Percentiles rank a stretch among this genome's conserved stretches.
Conservation (phyloP, 257 asterid genomes). For the Nicotiana otophora region DNA sequence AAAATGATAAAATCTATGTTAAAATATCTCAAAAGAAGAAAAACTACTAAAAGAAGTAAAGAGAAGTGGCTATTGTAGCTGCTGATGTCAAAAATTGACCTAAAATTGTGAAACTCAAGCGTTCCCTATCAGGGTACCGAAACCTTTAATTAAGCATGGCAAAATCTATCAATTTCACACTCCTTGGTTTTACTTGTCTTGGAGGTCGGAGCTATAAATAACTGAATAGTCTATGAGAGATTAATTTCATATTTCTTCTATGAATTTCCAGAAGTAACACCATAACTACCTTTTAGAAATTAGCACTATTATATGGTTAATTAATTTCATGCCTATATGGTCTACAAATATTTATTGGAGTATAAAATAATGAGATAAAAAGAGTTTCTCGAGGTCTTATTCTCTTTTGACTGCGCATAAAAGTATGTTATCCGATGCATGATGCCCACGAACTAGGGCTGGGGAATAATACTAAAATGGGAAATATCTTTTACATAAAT, state of each 20-base stretch:
- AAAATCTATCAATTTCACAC: too few relatives aligned
- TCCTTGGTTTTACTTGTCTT: too few relatives aligned
- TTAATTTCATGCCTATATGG: neutral
- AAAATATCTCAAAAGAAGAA: too few relatives aligned
- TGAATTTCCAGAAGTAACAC: neutral
- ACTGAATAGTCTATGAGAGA: neutral
- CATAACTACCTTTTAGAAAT: neutral
- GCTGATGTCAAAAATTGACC: too few relatives aligned
- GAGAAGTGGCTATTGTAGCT: too few relatives aligned
- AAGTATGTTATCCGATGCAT: neutral
- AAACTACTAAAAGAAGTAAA: too few relatives aligned
- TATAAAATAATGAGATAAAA: neutral
- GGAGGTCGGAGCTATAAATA: too few relatives aligned
- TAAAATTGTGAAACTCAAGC: too few relatives aligned
- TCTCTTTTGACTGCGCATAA: neutral
- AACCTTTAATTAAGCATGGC: too few relatives aligned
- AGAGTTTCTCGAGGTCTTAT: neutral
- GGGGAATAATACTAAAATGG: neutral
- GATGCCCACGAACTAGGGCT: neutral
- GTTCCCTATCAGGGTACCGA: too few relatives aligned
- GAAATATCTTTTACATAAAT: neutral
- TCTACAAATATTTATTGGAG: neutral
- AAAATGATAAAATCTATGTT: too few relatives aligned
- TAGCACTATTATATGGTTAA: neutral
- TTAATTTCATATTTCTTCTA: neutral